phyloP scores from a whole-genome alignment of 352 stramenopile genomes.

The Globisporangium middletonii region DNA sequence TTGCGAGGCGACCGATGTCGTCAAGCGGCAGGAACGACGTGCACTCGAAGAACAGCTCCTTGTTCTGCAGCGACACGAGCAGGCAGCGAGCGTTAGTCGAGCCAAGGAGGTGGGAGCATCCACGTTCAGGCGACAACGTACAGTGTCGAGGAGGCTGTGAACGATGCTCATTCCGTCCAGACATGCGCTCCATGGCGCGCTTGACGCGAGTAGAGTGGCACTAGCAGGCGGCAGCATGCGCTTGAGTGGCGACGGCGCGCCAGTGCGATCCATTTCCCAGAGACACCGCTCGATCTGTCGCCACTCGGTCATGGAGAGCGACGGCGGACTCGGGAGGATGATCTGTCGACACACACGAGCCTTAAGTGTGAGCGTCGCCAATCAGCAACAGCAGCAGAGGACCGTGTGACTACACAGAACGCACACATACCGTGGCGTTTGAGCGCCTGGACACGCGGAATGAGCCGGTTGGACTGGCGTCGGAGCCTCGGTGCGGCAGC shows the following conservation, averaged over 20 bases:
- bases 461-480: not conserved
- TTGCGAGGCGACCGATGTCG: slow-evolving; percentile 36
- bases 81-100: no score
- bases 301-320: slow-evolving; percentile 35
- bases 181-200: not conserved
- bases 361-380: not conserved
- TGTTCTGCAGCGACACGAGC: slow-evolving; percentile 15
- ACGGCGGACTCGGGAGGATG: slow-evolving; percentile 3
- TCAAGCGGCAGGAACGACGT: slow-evolving; percentile 36
- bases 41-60: slow-evolving; percentile 30
- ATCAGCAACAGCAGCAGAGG: not conserved
- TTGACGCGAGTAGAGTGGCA: not conserved
- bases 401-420: not conserved
- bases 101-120: no score
- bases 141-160: not conserved
- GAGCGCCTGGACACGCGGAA: not conserved
- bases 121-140: not conserved
- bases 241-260: slow-evolving; percentile 5
- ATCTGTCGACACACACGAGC: not conserved
- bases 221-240: no score
- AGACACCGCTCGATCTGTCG: slow-evolving; percentile 44
- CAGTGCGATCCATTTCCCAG: slow-evolving; percentile 46
- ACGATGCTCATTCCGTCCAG: not conserved
- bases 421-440: not conserved
- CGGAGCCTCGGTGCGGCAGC: not conserved